Base-by-base conservation (phyloP, 257 asterid genomes). In the Jacaranda copaia region DNA sequence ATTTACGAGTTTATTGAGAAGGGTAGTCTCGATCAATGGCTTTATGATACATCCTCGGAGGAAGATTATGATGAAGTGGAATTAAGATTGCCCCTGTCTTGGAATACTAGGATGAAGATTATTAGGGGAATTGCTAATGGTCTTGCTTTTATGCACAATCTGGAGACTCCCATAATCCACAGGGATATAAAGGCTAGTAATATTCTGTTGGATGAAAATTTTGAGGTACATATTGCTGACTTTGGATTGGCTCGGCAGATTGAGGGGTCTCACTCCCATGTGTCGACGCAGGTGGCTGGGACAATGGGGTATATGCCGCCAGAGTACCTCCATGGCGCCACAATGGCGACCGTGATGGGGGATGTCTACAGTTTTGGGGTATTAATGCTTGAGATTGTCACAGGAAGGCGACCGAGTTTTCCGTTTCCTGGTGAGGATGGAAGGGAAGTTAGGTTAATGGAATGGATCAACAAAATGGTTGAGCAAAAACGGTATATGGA, bases 231-330 rank as follows among this genome's bases (percentile, higher is more conserved):
- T 67, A 87, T 94, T 13, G 98, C 98, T 1, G 98, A 94, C 77
- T 94, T 94, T 3, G 98, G 98, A 38, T 61, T 94, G 78, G 98
- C 98, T 0, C 79, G 98, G 39, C 63, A 84, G 9, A 84, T 92
- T 0, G 96, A 92, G 61, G 87, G 85, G 36, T 80, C 97, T 36
- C 92, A 85, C 55, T 76, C 95, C 4, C 97, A 94, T 69, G 97
- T 94, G 14, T 94, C 97, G 1, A 94, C 98, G 3, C 97, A 90
- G 79, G 91, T 90, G 68, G 97, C 97, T 0, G 98, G 98, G 18
- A 94, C 98, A 4, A 88, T 94, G 97, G 97, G 98, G 42, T 94
- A 94, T 81, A 89, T 94, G 92, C 98, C 98, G 0, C 97, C 98
- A 6, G 98, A 94, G 78, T 92, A 94, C 52, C 67, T 94, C 0